These are phyloP conservation scores for Batkoa obscura DNA, from an alignment of 371 early-diverging fungal genomes.

Conservation along the genomic window DNA sequence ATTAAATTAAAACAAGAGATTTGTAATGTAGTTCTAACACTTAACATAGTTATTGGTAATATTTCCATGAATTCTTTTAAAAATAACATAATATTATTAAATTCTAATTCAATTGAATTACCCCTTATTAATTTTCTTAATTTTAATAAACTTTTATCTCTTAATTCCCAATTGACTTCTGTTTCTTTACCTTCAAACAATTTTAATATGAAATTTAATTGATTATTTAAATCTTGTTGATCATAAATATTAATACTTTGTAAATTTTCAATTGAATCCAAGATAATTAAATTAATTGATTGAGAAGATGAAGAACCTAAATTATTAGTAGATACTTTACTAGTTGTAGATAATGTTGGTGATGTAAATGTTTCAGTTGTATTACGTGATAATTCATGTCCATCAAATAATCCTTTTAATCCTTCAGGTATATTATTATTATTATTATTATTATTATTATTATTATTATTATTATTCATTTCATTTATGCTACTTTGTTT, in stretches of 20 bases:
- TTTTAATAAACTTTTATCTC: background rate
- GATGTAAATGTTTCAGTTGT: background rate
- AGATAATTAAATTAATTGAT: background rate
- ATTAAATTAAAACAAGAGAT: constrained; percentile 1
- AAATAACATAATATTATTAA: background rate
- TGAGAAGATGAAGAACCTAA: background rate
- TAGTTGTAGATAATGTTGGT: background rate
- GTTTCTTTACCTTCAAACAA: constrained; percentile 3
- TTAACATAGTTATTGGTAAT: background rate
- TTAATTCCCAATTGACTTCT: constrained; percentile 1
- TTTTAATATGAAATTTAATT: background rate
- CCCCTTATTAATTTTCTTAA: background rate
- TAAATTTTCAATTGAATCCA: background rate
- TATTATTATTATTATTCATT: background rate
- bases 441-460: background rate
- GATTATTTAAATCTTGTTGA: background rate
- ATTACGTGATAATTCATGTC: background rate
- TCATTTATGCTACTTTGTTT: background rate
- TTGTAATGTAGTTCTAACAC: background rate
- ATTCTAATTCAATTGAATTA: background rate
- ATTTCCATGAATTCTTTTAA: constrained; percentile 1
- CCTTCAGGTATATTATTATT: background rate
- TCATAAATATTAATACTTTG: background rate
- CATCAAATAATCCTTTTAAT: background rate
- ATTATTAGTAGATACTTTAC: background rate